Evolutionary conservation across 305 asterid species (phyloP).

Genomic region (Plantago coronopus): DNA sequence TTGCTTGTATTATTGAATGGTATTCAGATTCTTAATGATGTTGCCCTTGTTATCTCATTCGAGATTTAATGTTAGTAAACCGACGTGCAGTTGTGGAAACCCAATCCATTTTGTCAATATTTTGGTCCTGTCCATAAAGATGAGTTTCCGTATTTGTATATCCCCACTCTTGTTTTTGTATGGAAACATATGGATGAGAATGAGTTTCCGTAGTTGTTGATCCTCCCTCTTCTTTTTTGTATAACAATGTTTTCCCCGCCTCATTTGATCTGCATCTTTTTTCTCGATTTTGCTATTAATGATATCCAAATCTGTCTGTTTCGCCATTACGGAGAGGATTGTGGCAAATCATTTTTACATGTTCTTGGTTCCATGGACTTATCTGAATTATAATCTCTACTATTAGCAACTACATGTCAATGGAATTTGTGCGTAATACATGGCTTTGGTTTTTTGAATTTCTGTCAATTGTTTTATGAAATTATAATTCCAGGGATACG

Average conservation of each 20-base stretch:
- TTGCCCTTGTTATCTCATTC: slow-evolving; percentile 1
- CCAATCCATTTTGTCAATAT: slow-evolving; percentile 5
- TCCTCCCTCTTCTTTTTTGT: slow-evolving; percentile 3
- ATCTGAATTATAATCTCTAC: slow-evolving; percentile 13
- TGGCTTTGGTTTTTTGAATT: slow-evolving; percentile 19
- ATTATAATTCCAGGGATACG: slow-evolving; percentile 78
- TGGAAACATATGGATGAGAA: too few species aligned
- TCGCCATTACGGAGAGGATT: slow-evolving; percentile 1
- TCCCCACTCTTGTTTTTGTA: slow-evolving; percentile 2
- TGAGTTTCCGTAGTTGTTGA: slow-evolving; percentile 8
- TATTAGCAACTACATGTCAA: background rate
- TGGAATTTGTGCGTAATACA: slow-evolving; percentile 10
- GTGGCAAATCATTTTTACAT: too few species aligned
- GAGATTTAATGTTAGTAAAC: background rate
- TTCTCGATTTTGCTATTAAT: too few species aligned
- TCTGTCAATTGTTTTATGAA: slow-evolving; percentile 18
- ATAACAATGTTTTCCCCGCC: background rate
- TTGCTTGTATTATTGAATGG: slow-evolving; percentile 3
- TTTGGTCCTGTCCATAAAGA: slow-evolving; percentile 18
- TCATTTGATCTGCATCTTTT: too few species aligned
- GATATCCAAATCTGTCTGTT: background rate
- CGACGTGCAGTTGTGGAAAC: slow-evolving; percentile 9
- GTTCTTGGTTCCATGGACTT: slow-evolving; percentile 18
- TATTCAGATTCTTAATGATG: slow-evolving; percentile 15
- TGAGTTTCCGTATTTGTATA: slow-evolving; percentile 9